Base-by-base conservation (phyloP, 169 alveolate genomes). In the Eimeria falciformis region DNA sequence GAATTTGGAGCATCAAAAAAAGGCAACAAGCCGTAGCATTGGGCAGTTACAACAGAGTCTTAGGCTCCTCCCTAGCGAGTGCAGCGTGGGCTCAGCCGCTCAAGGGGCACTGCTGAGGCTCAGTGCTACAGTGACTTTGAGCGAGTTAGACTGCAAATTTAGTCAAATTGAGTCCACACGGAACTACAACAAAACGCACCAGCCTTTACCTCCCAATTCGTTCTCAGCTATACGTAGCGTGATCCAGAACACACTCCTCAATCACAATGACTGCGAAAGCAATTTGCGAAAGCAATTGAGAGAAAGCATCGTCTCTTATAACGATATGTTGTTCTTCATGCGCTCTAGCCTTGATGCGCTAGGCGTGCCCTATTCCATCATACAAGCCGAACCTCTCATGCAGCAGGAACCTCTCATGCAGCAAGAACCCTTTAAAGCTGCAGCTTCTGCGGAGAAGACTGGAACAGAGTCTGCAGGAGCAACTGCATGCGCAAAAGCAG, bases 1-100 rank as follows among this genome's bases (percentile, higher is more conserved):
- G 75, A 53, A 55, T 5, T n/a, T 79, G 43, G 88, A 79, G 43
- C 73, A 79, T 25, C 88, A 79, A 53, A 79, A 47, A 58, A 79
- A 79, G 55, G 25, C 14, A 23, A 79, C 50, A 11, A 58, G 73
- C 88, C 88, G 88, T 18, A 27, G 43, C 73, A 79, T 79, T 29
- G 88, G 88, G 17, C 69, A 79, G 33, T 43, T 79, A 71, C 88
- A 79, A 23, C 73, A 79, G 33, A 55, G 73, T 21, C 12, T 79
- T 40, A 23, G 25, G 55, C n/a, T 50, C 14, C 47, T 79, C 33
- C 88, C 33, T 2, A 46, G 55, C 45, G 73, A 55, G 27, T 18
- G 27, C 43, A 18, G 75, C 45, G 88, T 18, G 62, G 29, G 47
- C 29, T 33, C 88, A 25, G 71, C 73, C 27, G 88, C 73, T 23